Base-by-base conservation (phyloP, 495 filamentous ascomycete genomes). In the Massariosphaeria phaeospora region DNA sequence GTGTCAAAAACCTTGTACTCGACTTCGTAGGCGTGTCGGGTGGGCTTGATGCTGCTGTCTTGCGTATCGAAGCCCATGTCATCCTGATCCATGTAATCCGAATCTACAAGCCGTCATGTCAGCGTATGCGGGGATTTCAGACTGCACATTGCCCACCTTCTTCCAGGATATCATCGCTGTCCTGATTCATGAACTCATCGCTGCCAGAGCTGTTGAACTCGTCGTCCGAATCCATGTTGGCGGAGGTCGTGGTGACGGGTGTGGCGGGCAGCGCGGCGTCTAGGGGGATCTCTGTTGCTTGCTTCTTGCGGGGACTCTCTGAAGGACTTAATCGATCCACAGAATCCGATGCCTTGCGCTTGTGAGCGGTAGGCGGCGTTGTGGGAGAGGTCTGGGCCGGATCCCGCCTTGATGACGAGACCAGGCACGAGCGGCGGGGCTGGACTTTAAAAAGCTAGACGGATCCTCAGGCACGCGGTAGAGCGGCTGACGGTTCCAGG, bases 171-270 rank as follows among this genome's bases (percentile, higher is more conserved):
- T 26, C 56, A 71, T 91, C 89, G 65, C 83, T 89, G 24, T 87
- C 88, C 58, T 89, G 74, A 30, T 71, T 77, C 34, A 76, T 77
- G 43, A 91, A 83, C 44, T 88, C 88, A 43, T 85, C 82, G 33
- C 80, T 81, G 66, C 86, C 94, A 53, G 84, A 83, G 46, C 87
- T 94, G 79, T 95, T 87, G 67, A 91, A 90, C 58, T 97, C 93
- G 67, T 97, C 91, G 59, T 97, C 93, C 11, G 93, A 96, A 67
- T 96, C 91, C 93, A 97, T 97, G 55, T 72, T 74, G 54, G 75
- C 73, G 15, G 75, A 82, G 62, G 72, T 72, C 41, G 75, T 75
- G 27, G 82, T 88, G 45, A 77, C 72, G 24, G 84, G 84, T n/a
- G 82, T 81, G 18, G 79, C 75, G 15, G 81, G 79, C 17, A 69